These are phyloP conservation scores for Blastobotrys raffinosifermentans DNA, from an alignment of 1,139 yeast species.

Conservation along the genomic window DNA sequence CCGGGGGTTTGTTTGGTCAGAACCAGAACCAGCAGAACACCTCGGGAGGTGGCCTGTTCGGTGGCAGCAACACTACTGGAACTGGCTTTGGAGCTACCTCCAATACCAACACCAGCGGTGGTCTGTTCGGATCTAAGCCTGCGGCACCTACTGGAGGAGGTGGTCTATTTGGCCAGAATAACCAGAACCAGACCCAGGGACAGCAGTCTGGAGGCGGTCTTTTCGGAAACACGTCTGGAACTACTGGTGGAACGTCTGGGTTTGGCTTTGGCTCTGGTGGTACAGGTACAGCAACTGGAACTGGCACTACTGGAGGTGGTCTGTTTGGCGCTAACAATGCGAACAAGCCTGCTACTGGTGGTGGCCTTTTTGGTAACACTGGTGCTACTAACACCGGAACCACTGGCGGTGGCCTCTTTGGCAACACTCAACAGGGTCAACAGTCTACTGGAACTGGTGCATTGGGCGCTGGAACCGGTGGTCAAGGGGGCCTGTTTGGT, in stretches of 20 bases:
- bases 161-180: constrained; percentile 30
- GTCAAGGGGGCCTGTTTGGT: constrained; percentile 28
- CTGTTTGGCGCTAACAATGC: constrained; percentile 28
- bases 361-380: constrained; percentile 34
- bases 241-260: constrained; percentile 11
- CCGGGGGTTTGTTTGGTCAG: constrained; percentile 28
- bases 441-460: background rate
- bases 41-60: constrained; percentile 32
- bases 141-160: constrained; percentile 20
- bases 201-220: constrained; percentile 25
- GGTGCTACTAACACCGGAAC: constrained; percentile 17
- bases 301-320: constrained; percentile 25
- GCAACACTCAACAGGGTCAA: constrained; percentile 19
- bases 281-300: constrained; percentile 21
- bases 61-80: constrained; percentile 19
- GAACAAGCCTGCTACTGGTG: constrained; percentile 17
- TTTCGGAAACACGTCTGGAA: constrained; percentile 22
- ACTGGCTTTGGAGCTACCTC: constrained; percentile 21
- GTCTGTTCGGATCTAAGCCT: constrained; percentile 24
- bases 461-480: background rate
- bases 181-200: constrained; percentile 11
- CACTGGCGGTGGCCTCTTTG: constrained; percentile 30
- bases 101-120: constrained; percentile 30
- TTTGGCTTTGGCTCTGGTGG: constrained; percentile 23
- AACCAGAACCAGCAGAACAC: constrained; percentile 14